Evolutionary conservation across 306 rosid species (phyloP).

Genomic region (Carpinus fangiana): DNA sequence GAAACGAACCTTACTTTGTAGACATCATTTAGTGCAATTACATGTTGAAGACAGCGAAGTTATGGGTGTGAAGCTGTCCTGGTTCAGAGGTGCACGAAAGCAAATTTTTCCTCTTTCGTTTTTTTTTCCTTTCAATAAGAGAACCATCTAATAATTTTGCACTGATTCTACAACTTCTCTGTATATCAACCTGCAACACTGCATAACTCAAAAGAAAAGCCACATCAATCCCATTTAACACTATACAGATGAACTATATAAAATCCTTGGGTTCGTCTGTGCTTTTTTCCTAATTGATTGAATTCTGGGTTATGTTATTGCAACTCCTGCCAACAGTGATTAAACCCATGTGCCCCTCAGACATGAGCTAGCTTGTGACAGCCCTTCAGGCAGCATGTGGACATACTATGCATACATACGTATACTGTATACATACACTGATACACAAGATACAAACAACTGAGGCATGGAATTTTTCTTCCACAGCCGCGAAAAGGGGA

Average conservation of each 20-base stretch:
- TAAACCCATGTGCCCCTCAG: constrained; percentile 48
- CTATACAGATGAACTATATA: no score
- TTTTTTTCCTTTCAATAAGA: neutral
- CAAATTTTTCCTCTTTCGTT: neutral
- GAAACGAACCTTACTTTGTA: neutral
- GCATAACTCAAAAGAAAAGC: no score
- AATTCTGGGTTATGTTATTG: constrained; percentile 2
- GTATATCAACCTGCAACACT: no score
- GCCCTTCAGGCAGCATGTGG: constrained; percentile 22
- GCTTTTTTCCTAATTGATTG: neutral
- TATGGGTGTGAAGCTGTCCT: neutral
- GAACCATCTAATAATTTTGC: neutral
- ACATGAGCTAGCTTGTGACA: constrained; percentile 30
- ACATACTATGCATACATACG: no score
- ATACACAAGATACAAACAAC: neutral
- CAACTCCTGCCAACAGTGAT: constrained; percentile 24
- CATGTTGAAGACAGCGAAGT: neutral
- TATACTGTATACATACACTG: neutral
- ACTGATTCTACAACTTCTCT: no score
- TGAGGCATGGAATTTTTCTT: neutral
- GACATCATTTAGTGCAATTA: constrained; percentile 3
- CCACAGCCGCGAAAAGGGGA: no score
- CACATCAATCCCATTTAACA: no score
- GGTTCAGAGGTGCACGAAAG: neutral
- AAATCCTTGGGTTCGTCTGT: no score